phyloP scores from a whole-genome alignment of 2,329 filamentous ascomycete genomes.

The Corinectria fuckeliana region DNA sequence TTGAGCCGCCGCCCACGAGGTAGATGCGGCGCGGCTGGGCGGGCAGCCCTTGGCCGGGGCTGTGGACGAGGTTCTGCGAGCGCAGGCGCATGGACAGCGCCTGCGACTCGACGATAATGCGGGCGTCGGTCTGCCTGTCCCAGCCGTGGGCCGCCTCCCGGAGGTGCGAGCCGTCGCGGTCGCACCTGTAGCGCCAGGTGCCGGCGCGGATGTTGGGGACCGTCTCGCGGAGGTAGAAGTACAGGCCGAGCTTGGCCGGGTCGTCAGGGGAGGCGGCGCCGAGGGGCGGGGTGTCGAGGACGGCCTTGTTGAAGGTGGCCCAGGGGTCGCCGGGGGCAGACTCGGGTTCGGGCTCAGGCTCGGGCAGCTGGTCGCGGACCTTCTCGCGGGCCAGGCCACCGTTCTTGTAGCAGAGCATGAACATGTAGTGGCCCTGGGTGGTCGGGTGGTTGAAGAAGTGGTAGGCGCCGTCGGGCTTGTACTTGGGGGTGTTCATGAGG shows the following conservation, averaged over 20 bases:
- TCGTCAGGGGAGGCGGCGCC: slow-evolving; percentile 60
- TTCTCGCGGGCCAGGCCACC: slow-evolving; percentile 91
- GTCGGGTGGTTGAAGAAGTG: slow-evolving; percentile 99
- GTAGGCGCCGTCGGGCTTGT: slow-evolving; percentile 87
- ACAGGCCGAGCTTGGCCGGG: slow-evolving; percentile 86
- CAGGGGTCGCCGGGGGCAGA: slow-evolving; percentile 62
- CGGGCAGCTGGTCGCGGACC: slow-evolving; percentile 80
- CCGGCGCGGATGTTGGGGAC: slow-evolving; percentile 89
- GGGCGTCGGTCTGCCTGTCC: slow-evolving; percentile 73
- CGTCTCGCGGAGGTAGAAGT: slow-evolving; percentile 94
- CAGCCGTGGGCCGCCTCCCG: slow-evolving; percentile 46
- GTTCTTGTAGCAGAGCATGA: slow-evolving; percentile 99
- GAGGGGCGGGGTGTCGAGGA: slow-evolving; percentile 72
- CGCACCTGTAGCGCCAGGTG: slow-evolving; percentile 80
- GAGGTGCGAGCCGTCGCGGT: slow-evolving; percentile 61
- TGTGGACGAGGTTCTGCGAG: slow-evolving; percentile 75
- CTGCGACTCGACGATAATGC: slow-evolving; percentile 93
- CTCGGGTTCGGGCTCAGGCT: slow-evolving; percentile 58
- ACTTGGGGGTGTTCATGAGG: slow-evolving; percentile 93
- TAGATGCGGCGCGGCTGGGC: slow-evolving; percentile 89
- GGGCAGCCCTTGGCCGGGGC: slow-evolving; percentile 64
- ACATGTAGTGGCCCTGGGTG: slow-evolving; percentile 93
- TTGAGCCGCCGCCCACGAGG: slow-evolving; percentile 89
- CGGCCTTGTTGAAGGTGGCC: slow-evolving; percentile 79
- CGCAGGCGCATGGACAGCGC: slow-evolving; percentile 89